A percentile compares a stretch with the other conserved stretches of the same genome.
Conservation (phyloP, 306 rosid species). For the Rosa chinensis region DNA sequence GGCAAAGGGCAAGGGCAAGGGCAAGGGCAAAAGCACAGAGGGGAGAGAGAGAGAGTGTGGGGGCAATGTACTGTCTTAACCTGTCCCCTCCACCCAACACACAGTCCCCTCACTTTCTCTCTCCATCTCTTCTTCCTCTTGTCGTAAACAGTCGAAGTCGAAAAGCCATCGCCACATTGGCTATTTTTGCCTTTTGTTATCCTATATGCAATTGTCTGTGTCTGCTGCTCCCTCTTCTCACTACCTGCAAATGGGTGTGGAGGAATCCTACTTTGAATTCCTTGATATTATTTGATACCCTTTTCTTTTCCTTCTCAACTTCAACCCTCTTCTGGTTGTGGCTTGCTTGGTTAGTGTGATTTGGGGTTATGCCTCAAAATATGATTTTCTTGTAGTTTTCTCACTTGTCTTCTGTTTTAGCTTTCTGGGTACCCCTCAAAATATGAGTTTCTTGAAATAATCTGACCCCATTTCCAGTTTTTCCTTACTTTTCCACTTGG, state of each 20-base stretch:
- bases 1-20: conserved; percentile 34
- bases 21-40: conserved; percentile 28
- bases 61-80: conserved; percentile 75
- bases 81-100: conserved; percentile 93
- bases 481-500: conserved; percentile 42
- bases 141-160: conserved; percentile 44
- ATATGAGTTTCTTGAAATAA: conserved; percentile 52
- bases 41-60: conserved; percentile 53
- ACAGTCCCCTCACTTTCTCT: conserved; percentile 32
- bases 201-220: conserved; percentile 72
- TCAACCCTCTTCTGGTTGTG: conserved; percentile 16
- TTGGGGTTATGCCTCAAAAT: conserved; percentile 32
- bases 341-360: not conserved
- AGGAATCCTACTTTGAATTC: conserved; percentile 79
- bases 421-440: conserved; percentile 54
- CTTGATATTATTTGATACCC: conserved; percentile 69
- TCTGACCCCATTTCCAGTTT: conserved; percentile 69
- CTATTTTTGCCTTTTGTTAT: conserved; percentile 73
- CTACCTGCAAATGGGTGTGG: conserved; percentile 77
- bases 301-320: not conserved
- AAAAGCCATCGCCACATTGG: conserved; percentile 65
- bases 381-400: conserved; percentile 44
- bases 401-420: conserved; percentile 36
- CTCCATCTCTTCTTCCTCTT: conserved; percentile 27
- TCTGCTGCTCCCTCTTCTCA: conserved; percentile 78